phyloP scores from a whole-genome alignment of 768 basidiomycete species.

The Pulveroboletus sp. region DNA sequence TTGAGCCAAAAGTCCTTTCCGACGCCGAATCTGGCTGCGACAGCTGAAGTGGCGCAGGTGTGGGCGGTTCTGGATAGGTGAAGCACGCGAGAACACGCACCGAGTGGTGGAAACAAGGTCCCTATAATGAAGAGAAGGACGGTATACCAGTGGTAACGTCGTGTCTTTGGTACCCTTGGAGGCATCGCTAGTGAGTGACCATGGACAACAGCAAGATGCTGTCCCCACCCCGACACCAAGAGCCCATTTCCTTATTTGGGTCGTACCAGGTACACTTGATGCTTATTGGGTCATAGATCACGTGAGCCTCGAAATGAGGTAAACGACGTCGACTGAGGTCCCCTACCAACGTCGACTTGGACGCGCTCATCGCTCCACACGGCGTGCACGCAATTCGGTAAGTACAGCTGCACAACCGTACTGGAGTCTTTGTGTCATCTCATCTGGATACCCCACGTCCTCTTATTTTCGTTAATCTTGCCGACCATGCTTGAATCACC shows the following conservation, averaged over 20 bases:
- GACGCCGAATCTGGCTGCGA: slow-evolving; percentile 89
- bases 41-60: slow-evolving; percentile 50
- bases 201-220: slow-evolving; percentile 1
- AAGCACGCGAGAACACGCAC: slow-evolving; percentile 38
- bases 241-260: slow-evolving; percentile 6
- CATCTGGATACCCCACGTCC: background rate
- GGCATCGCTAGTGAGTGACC: slow-evolving; percentile 22
- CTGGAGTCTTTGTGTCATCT: background rate
- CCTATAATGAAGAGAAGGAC: slow-evolving; percentile 82
- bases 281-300: slow-evolving; percentile 6
- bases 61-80: background rate
- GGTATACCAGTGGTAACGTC: slow-evolving; percentile 74
- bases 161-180: slow-evolving; percentile 52
- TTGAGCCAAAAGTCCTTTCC: slow-evolving; percentile 92
- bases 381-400: slow-evolving; percentile 16
- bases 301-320: slow-evolving; percentile 28
- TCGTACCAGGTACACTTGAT: background rate
- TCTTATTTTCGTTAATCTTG: background rate
- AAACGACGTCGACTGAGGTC: slow-evolving; percentile 11
- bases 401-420: slow-evolving; percentile 1
- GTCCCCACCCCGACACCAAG: background rate
- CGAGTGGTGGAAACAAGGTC: slow-evolving; percentile 87
- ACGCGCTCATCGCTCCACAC: slow-evolving; percentile 20
- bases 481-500: background rate
- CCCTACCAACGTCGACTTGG: slow-evolving; percentile 14